Conservation (phyloP, 805 yeast genomes). For the Komagataella ulmi region DNA sequence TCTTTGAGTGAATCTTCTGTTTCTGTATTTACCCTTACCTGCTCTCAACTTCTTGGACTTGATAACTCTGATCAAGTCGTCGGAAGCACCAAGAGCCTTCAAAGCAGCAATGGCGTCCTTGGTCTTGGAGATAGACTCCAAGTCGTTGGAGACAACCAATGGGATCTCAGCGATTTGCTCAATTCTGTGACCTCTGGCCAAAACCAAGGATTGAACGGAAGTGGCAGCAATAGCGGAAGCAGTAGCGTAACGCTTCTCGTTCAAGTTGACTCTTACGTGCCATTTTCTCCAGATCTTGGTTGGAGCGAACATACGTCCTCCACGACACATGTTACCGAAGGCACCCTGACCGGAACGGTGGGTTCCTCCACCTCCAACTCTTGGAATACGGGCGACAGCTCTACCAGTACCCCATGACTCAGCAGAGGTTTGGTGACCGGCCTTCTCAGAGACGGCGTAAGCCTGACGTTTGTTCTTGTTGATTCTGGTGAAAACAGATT, state of each 20-base stretch:
- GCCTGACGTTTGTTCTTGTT: conserved; percentile 99
- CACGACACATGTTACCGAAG: conserved; percentile 99
- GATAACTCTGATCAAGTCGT: conserved; percentile 95
- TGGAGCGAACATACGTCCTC: conserved; percentile 99
- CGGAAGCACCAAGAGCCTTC: conserved; percentile 98
- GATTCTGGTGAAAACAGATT: conserved; percentile 95
- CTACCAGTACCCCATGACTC: conserved; percentile 99
- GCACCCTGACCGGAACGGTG: conserved; percentile 99
- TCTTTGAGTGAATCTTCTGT: conserved; percentile 99
- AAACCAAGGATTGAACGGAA: conserved; percentile 93
- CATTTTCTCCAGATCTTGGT: conserved; percentile 99
- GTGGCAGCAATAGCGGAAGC: conserved; percentile 99
- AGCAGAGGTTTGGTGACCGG: conserved; percentile 99
- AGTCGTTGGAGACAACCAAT: conserved; percentile 86
- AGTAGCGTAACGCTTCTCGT: conserved; percentile 99
- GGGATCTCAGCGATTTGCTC: conserved; percentile 98
- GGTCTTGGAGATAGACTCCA: conserved; percentile 91
- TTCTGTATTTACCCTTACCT: conserved; percentile 99
- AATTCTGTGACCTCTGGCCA: conserved; percentile 99
- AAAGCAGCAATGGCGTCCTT: conserved; percentile 97
- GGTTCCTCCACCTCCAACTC: conserved; percentile 99
- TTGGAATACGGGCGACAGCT: conserved; percentile 99
- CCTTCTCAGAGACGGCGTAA: conserved; percentile 98
- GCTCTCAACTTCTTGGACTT: conserved; percentile 98
- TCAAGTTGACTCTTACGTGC: conserved; percentile 99